Evolutionary conservation across 176 grass and related monocot species (phyloP), one percentile per base, ranked within the genome.

Genomic region (Ampelocalamus luodianensis): DNA sequence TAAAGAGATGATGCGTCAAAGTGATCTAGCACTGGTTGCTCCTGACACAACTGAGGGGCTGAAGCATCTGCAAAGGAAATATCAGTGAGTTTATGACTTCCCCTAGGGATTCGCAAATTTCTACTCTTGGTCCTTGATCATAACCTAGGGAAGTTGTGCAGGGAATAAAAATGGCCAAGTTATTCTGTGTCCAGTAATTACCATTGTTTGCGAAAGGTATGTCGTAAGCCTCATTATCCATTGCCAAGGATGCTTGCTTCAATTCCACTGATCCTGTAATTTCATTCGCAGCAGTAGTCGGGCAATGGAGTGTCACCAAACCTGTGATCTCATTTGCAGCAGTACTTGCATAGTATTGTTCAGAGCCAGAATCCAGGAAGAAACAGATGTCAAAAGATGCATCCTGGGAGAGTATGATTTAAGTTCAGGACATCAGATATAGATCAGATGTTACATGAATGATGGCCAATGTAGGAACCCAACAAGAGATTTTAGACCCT

Each of bases 371-470:
- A 60, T 62, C 50, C 74, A 77, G 63, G 72, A 10, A 61, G 53
- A 83, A 0, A 71, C 16, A 62, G 42, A 83, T n/a, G 79, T 77
- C 86, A 29, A 88, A 77, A 61, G 86, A 76, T 51, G 45, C 29
- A 77, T 88, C 86, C 86, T 88, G 86, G 10, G 6, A 88, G 64
- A 62, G 34, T 43, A 43, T 43, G 42, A 43, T 43, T 43, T 43
- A 8, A 43, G 42, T 9, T 8, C 8, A 42, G 40, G 40, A 43
- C 10, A 43, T 43, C 9, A 9, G 42, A 43, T 43, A 43, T 43
- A 43, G 42, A 43, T 43, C 42, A 43, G 9, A 10, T 43, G 8
- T 43, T 8, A 44, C 42, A 44, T 44, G 42, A 44, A 10, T 44
- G 42, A 44, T 50, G 67, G 17, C 3, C 67, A 70, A 44, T 40